Evolutionary conservation across 371 early-diverging fungal species (phyloP), one percentile per base, ranked within the genome.

Genomic region (Smittium mucronatum): DNA sequence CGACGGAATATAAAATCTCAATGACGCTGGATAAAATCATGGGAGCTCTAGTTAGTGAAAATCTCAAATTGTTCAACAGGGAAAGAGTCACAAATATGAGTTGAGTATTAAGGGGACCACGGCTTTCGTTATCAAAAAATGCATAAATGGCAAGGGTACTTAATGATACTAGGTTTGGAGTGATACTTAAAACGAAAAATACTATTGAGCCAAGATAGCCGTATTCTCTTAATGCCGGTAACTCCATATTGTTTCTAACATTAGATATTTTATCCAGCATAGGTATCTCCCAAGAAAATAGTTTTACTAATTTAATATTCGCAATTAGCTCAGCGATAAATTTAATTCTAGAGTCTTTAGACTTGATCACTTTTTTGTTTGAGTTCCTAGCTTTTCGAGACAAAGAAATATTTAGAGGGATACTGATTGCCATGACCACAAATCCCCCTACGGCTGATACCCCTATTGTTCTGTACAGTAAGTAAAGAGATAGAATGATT

Each of bases 271-370:
- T n/a, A 29, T 5, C 8, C 28, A 15, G 11, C 16, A 63, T 29
- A 11, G 26, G 32, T 63, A 16, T 28, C 28, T 63, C 63, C 63
- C 63, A 63, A 16, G 63, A 63, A 63, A 63, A 63, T 16, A 63
- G n/a, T 28, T 63, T 63, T 26, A 63, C 28, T n/a, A 32, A 11
- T 32, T 63, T 63, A 16, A 63, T 32, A 11, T n/a, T n/a, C 32
- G 8, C 15, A 63, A 63, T 16, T 16, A 29, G 32, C n/a, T 63
- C 63, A 26, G 11, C 28, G 63, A 63, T 63, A 16, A 11, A 11
- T 32, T 63, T 63, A 16, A 63, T 47, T 47, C 47, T 47, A 15
- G 8, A 8, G 47, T 47, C 47, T 47, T 25, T 47, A 47, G 8
- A 25, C 47, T 47, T 47, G 8, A 25, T 15, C 15, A 47, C 25